Conservation (phyloP, 768 basidiomycete genomes). For the Tulasnella sp. region DNA sequence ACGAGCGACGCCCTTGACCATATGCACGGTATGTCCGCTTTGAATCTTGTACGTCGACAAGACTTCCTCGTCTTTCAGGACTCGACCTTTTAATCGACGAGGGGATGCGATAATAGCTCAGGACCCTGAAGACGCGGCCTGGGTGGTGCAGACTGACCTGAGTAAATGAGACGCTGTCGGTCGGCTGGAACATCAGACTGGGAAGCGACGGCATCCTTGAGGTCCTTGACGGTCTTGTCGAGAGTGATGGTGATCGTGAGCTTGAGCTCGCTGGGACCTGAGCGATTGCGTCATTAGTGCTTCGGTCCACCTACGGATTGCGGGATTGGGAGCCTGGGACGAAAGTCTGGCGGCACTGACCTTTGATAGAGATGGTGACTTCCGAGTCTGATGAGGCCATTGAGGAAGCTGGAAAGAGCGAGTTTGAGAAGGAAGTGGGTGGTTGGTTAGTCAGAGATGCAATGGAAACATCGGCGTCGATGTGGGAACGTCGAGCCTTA, state of each 20-base stretch:
- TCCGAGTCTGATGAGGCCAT: background rate
- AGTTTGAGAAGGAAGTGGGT: background rate
- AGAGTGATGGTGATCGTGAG: conserved; percentile 71
- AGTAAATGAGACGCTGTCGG: conserved; percentile 84
- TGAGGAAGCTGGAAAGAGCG: background rate
- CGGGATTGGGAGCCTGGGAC: too few species aligned
- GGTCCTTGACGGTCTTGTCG: conserved; percentile 77
- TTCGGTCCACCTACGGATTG: background rate
- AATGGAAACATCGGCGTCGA: background rate
- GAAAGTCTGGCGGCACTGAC: too few species aligned
- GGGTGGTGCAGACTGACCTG: conserved; percentile 39
- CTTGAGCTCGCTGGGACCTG: conserved; percentile 80
- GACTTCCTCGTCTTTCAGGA: conserved; percentile 76
- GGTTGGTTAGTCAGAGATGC: background rate
- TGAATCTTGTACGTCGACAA: conserved; percentile 86
- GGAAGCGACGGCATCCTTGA: conserved; percentile 81
- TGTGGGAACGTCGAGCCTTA: background rate
- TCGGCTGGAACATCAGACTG: conserved; percentile 80
- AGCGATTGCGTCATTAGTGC: background rate
- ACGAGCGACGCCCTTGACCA: conserved; percentile 78
- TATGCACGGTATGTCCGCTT: conserved; percentile 73
- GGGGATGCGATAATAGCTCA: background rate
- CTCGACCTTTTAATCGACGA: conserved; percentile 53
- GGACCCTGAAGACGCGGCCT: background rate
- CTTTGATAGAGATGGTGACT: conserved; percentile 24